A percentile compares a stretch with the other conserved stretches of the same genome.
phyloP scores from a whole-genome alignment of 2,329 filamentous ascomycete species.

The Mycosphaerelloides madeirae region DNA sequence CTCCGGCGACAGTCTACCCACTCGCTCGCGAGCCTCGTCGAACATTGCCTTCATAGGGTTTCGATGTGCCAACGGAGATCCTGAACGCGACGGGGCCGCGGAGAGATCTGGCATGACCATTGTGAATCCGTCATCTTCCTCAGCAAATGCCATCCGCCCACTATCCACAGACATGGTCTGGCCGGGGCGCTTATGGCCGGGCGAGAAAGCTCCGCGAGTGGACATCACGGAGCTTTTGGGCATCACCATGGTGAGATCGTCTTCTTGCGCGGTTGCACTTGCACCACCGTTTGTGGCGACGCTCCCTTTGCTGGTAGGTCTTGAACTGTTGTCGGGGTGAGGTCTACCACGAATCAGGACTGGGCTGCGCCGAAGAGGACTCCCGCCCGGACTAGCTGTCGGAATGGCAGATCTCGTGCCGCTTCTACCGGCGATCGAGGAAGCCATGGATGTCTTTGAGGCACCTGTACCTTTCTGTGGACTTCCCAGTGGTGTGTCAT shows the following conservation, averaged over 20 bases:
- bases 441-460: constrained; percentile 26
- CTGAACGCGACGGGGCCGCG: constrained; percentile 20
- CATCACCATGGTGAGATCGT: constrained; percentile 46
- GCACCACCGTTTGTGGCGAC: constrained; percentile 19
- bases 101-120: constrained; percentile 45
- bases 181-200: constrained; percentile 35
- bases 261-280: constrained; percentile 32
- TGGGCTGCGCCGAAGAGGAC: constrained; percentile 29
- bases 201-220: constrained; percentile 30
- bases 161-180: constrained; percentile 39
- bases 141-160: constrained; percentile 32
- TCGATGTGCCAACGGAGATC: constrained; percentile 28
- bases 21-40: constrained; percentile 26
- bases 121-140: constrained; percentile 44
- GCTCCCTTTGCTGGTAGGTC: constrained; percentile 33
- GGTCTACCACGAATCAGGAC: constrained; percentile 18
- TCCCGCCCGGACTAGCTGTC: constrained; percentile 28
- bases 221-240: constrained; percentile 34
- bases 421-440: constrained; percentile 25
- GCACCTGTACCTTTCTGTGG: constrained; percentile 34
- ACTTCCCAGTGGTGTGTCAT: constrained; percentile 42
- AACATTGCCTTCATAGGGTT: constrained; percentile 32
- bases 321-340: constrained; percentile 18
- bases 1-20: constrained; percentile 22
- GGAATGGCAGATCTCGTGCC: constrained; percentile 17